phyloP scores from a whole-genome alignment of 495 filamentous ascomycete species.

The Stereocaulon alpinum region DNA sequence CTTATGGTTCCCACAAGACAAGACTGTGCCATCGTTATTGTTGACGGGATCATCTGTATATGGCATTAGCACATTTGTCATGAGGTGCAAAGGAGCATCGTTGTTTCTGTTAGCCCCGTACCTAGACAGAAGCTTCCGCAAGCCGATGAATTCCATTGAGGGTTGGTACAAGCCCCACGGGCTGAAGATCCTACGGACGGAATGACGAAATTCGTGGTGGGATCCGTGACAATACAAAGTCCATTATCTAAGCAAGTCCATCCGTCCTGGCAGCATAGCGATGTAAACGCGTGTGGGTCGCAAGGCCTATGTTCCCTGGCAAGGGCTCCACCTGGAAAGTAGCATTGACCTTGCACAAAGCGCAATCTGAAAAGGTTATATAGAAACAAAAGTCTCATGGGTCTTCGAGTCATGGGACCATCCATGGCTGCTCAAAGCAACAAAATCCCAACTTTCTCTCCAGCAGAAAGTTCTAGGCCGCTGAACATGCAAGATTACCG shows the following conservation, averaged over 20 bases:
- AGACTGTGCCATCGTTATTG: conserved; percentile 18
- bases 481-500: too few relatives aligned
- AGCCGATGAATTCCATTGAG: conserved; percentile 24
- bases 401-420: not conserved
- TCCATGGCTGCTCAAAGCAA: not conserved
- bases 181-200: not conserved
- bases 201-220: conserved; percentile 17
- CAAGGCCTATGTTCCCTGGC: conserved; percentile 25
- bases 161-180: conserved; percentile 15
- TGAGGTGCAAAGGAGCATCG: not conserved
- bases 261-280: conserved; percentile 26
- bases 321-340: conserved; percentile 22
- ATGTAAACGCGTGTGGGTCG: conserved; percentile 16
- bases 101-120: conserved; percentile 12
- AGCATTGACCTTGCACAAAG: conserved; percentile 19
- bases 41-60: conserved; percentile 12
- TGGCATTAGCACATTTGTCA: not conserved
- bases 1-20: conserved; percentile 23
- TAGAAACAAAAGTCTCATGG: not conserved
- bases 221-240: conserved; percentile 28
- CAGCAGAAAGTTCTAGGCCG: too few relatives aligned
- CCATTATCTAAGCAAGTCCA: conserved; percentile 28
- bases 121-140: conserved; percentile 29
- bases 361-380: not conserved
- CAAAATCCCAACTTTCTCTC: too few relatives aligned